These are phyloP conservation scores for Yamadazyma tumulicola DNA, from an alignment of 805 yeast species.

Conservation along the genomic window DNA sequence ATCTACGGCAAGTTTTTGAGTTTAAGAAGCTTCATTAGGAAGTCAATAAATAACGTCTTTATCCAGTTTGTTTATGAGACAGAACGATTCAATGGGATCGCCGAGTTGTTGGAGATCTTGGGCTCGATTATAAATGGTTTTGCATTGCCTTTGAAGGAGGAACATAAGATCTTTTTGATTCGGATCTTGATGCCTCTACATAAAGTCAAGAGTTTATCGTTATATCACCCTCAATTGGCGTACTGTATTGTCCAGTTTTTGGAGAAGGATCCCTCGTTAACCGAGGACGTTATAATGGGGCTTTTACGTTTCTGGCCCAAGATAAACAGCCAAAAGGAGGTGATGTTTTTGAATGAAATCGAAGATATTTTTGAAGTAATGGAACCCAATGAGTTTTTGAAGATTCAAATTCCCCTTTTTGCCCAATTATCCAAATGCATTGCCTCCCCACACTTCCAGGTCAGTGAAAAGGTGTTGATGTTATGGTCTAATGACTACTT, in stretches of 20 bases:
- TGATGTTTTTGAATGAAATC: slow-evolving; percentile 91
- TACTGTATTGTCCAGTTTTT: slow-evolving; percentile 95
- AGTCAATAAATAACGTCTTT: slow-evolving; percentile 88
- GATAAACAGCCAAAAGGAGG: slow-evolving; percentile 89
- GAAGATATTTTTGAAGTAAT: slow-evolving; percentile 96
- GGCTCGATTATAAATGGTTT: slow-evolving; percentile 97
- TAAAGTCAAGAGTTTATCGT: slow-evolving; percentile 80
- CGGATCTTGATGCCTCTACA: slow-evolving; percentile 89
- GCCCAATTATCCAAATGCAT: slow-evolving; percentile 94
- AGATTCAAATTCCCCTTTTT: slow-evolving; percentile 88
- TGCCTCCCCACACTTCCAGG: slow-evolving; percentile 94
- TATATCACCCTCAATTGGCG: slow-evolving; percentile 95
- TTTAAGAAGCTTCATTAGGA: slow-evolving; percentile 84
- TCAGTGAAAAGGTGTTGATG: slow-evolving; percentile 89
- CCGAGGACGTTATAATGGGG: slow-evolving; percentile 97
- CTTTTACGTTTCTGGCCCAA: slow-evolving; percentile 95
- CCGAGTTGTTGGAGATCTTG: slow-evolving; percentile 88
- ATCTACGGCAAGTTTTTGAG: slow-evolving; percentile 93
- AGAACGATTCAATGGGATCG: slow-evolving; percentile 91
- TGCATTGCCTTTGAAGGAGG: slow-evolving; percentile 95
- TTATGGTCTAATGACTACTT: slow-evolving; percentile 96
- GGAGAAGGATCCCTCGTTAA: slow-evolving; percentile 87
- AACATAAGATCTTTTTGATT: slow-evolving; percentile 86
- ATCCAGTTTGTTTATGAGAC: slow-evolving; percentile 93
- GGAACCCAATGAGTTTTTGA: slow-evolving; percentile 88